These are phyloP conservation scores for Backusella tarrabulga DNA, from an alignment of 192 early-diverging fungal genomes.

Conservation along the genomic window DNA sequence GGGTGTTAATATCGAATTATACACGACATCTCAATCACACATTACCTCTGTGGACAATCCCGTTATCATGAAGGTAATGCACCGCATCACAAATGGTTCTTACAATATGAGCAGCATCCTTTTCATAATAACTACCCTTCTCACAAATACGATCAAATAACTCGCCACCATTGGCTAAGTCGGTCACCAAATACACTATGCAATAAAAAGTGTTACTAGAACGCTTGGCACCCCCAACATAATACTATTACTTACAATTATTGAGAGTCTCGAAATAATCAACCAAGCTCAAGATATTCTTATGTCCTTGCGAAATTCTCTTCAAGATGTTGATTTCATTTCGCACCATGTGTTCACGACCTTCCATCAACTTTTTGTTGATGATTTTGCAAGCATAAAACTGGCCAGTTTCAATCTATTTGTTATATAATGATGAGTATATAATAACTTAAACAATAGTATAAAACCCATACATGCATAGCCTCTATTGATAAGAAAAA, in stretches of 20 bases:
- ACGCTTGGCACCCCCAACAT: neutral
- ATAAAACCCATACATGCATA: constrained; percentile 43
- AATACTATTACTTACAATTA: constrained; percentile 43
- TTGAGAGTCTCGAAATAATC: constrained; percentile 83
- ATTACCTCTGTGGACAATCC: constrained; percentile 82
- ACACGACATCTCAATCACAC: neutral
- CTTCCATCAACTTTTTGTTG: constrained; percentile 71
- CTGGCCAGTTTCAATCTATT: constrained; percentile 64
- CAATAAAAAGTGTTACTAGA: neutral
- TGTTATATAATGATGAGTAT: no score
- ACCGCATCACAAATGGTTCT: constrained; percentile 78
- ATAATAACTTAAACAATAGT: neutral
- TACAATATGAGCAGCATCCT: constrained; percentile 80
- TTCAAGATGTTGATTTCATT: constrained; percentile 77
- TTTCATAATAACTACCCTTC: constrained; percentile 71
- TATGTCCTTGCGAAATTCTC: constrained; percentile 64
- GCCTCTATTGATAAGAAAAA: constrained; percentile 38
- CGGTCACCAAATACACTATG: constrained; percentile 76
- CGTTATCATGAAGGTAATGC: constrained; percentile 76
- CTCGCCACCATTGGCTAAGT: constrained; percentile 86
- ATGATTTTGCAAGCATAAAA: constrained; percentile 81
- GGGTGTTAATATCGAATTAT: neutral
- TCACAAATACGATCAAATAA: constrained; percentile 85
- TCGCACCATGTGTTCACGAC: constrained; percentile 62
- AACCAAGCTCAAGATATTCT: constrained; percentile 67